Conservation (phyloP, 2,329 filamentous ascomycete species). For the Penicillium sp. region DNA sequence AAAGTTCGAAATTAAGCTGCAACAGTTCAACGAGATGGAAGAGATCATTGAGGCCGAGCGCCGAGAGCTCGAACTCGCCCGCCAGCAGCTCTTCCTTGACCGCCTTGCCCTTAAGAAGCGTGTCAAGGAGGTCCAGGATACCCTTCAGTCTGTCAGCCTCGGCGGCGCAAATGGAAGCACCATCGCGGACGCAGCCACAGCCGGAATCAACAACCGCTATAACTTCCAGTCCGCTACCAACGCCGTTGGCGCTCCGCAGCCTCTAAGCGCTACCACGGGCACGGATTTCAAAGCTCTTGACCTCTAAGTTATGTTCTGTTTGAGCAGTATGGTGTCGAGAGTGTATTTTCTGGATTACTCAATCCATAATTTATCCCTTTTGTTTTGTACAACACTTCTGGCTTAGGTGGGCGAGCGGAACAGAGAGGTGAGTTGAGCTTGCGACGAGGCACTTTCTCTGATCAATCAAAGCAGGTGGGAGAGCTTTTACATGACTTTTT, state of each 20-base stretch:
- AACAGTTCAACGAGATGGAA: slow-evolving; percentile 97
- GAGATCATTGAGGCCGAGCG: slow-evolving; percentile 88
- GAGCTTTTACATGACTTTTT: neutral
- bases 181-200: slow-evolving; percentile 39
- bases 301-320: slow-evolving; percentile 34
- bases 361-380: slow-evolving; percentile 8
- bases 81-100: slow-evolving; percentile 93
- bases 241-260: slow-evolving; percentile 37
- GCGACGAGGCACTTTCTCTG: neutral
- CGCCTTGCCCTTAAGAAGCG: slow-evolving; percentile 87
- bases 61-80: slow-evolving; percentile 85
- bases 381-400: slow-evolving; percentile 11
- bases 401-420: neutral
- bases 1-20: slow-evolving; percentile 93
- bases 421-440: neutral
- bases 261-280: slow-evolving; percentile 46
- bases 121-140: slow-evolving; percentile 80
- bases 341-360: slow-evolving; percentile 1
- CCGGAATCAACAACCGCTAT: slow-evolving; percentile 45
- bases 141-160: slow-evolving; percentile 56
- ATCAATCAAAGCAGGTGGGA: neutral
- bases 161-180: slow-evolving; percentile 49
- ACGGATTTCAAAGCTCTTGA: slow-evolving; percentile 50
- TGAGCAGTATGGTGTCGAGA: neutral
- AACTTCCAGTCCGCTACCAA: slow-evolving; percentile 46